Base-by-base conservation (phyloP, 176 grass and related monocot species). In the Eleusine indica region DNA sequence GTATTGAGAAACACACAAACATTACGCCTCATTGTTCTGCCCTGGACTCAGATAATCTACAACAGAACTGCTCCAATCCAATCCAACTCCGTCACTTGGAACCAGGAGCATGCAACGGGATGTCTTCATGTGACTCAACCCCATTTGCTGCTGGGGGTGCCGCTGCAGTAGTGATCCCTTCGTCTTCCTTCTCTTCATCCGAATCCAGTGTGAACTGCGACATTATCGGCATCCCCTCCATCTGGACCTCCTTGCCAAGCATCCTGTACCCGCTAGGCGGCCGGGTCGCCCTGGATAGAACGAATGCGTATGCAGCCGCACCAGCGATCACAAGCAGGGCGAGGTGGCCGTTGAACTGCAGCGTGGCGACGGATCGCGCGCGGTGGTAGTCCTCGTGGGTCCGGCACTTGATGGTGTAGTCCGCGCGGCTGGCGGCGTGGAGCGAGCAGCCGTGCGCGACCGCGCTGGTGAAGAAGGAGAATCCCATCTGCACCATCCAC, bases 311-410 rank as follows among this genome's bases (percentile, higher is more conserved):
- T 2, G 89, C 17, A 0, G 35, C 78, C 17, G 84, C 69, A 16
- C 76, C 93, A 0, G 87, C 84, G 3, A 95, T 17, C 62, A 98
- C 75, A 6, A 98, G 93, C 75, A 98, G 70, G 16, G 96, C 93
- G 13, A 98, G 72, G 72, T 98, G 96, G 60, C 93, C 90, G 73
- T 98, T 98, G 85, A 98, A 98, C 91, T 95, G 96, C 70, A 98
- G 89, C 4, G 91, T 95, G 21, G 96, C 93, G 9, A 95, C 89
- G 4, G 93, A 84, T 52, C 96, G 86, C 68, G 89, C 96, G 43
- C 96, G 93, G 93, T 98, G 96, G 96, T 94, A 98, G 28, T 95
- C 96, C 70, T 90, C 89, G 73, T 95, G 96, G 12, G 93, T 93
- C 70, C 67, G 82, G 91, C 96, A 98, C 82, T 88, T 93, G 80